Percentiles rank a stretch among this genome's conserved stretches.
phyloP scores from a whole-genome alignment of 2,329 filamentous ascomycete species.

The Geosmithia morbida region DNA sequence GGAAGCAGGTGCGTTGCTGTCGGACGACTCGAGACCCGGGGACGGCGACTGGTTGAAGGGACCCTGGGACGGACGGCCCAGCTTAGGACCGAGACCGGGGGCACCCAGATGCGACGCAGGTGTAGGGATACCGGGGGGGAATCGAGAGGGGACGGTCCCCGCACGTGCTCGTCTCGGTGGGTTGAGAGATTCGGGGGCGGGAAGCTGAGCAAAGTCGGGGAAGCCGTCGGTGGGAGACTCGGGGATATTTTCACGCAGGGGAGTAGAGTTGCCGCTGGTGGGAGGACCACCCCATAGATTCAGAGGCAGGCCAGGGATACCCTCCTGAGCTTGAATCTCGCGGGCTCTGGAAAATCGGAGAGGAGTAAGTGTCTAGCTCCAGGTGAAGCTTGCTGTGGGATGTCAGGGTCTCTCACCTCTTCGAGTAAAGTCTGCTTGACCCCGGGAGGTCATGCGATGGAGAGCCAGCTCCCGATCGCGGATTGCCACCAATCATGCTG shows the following conservation, averaged over 20 bases:
- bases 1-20: slow-evolving; percentile 24
- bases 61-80: slow-evolving; percentile 70
- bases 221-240: slow-evolving; percentile 95
- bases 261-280: slow-evolving; percentile 91
- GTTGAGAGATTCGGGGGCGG: slow-evolving; percentile 50
- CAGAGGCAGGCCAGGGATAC: slow-evolving; percentile 51
- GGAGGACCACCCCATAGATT: slow-evolving; percentile 89
- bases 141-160: slow-evolving; percentile 89
- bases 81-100: slow-evolving; percentile 52
- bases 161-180: slow-evolving; percentile 71
- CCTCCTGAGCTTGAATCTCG: slow-evolving; percentile 96
- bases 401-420: slow-evolving; percentile 51
- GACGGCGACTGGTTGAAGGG: slow-evolving; percentile 60
- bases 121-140: slow-evolving; percentile 57
- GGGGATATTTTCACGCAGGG: slow-evolving; percentile 90
- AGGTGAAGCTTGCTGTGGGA: too few species aligned
- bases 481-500: slow-evolving; percentile 42
- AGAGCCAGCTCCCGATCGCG: slow-evolving; percentile 82
- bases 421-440: slow-evolving; percentile 68
- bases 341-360: too few species aligned
- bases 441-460: slow-evolving; percentile 80
- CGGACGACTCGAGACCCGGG: slow-evolving; percentile 34
- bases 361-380: too few species aligned
- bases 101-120: slow-evolving; percentile 43
- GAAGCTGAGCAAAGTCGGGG: slow-evolving; percentile 68